Evolutionary conservation across 2,329 filamentous ascomycete species (phyloP), one percentile per base, ranked within the genome.

Genomic region (Acarospora socialis): DNA sequence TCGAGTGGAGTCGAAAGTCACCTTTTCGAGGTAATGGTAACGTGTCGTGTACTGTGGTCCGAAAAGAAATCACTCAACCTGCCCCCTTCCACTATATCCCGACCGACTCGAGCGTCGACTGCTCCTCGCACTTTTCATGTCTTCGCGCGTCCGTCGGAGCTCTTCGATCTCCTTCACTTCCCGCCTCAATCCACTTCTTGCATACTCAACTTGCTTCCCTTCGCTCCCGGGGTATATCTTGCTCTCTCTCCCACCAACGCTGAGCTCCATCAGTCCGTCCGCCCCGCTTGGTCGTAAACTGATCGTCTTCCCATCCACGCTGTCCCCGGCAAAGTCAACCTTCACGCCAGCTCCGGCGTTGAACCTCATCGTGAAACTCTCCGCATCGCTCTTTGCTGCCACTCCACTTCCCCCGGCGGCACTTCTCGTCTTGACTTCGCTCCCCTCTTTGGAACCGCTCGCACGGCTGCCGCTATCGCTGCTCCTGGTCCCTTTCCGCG

Each of bases 201-300:
- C n/a, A n/a, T n/a, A n/a, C n/a, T n/a, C n/a, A n/a, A n/a, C n/a
- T n/a, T n/a, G n/a, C n/a, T n/a, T n/a, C n/a, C n/a, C n/a, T n/a
- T n/a, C n/a, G n/a, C n/a, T n/a, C n/a, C n/a, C n/a, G n/a, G n/a
- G n/a, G n/a, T n/a, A n/a, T n/a, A n/a, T n/a, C n/a, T n/a, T n/a
- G 3, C 3, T 24, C 21, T 24, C 13, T 24, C 21, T 12, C 4
- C 23, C 15, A 3, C 28, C 35, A 19, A 40, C 40, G 15, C 35
- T 35, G 5, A 40, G 25, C 15, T 38, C 38, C 33, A 40, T 36
- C 5, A 36, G 29, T 2, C 40, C 38, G 8, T 40, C 38, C 29
- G 21, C 27, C 5, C n/a, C 34, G 16, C 22, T 30, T 12, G 38
- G 40, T 10, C 34, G 21, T 7, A 40, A 15, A n/a, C 28, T 40